Evolutionary conservation across 2,329 filamentous ascomycete genomes (phyloP).

Genomic region (Cryoendolithus antarcticus): DNA sequence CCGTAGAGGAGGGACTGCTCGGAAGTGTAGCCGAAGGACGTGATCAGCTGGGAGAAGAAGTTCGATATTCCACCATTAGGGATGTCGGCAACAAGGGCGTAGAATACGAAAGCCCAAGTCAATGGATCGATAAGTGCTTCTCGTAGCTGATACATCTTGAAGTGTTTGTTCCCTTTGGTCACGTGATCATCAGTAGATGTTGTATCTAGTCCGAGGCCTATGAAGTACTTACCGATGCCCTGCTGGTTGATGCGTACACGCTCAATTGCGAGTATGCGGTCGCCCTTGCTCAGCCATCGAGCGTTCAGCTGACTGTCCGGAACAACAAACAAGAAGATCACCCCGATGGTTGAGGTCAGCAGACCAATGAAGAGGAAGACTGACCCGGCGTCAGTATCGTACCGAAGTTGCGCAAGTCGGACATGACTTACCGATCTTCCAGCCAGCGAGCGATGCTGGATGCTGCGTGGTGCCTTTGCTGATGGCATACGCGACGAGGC

Average conservation of each 20-base stretch:
- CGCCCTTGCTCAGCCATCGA: slow-evolving; percentile 51
- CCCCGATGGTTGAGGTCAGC: slow-evolving; percentile 28
- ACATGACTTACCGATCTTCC: slow-evolving; percentile 30
- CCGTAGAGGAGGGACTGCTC: slow-evolving; percentile 54
- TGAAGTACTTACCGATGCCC: slow-evolving; percentile 42
- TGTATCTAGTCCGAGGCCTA: too few species aligned
- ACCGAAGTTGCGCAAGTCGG: too few species aligned
- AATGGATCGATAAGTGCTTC: slow-evolving; percentile 47
- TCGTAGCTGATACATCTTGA: slow-evolving; percentile 44
- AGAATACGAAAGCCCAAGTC: slow-evolving; percentile 49
- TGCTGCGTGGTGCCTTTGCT: slow-evolving; percentile 41
- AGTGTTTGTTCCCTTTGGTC: slow-evolving; percentile 25
- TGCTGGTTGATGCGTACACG: slow-evolving; percentile 63
- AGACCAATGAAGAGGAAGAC: slow-evolving; percentile 35
- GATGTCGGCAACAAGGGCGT: slow-evolving; percentile 44
- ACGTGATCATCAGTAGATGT: too few species aligned
- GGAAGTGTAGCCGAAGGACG: slow-evolving; percentile 51
- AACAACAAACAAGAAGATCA: slow-evolving; percentile 34
- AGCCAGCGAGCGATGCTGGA: slow-evolving; percentile 48
- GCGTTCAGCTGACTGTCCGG: slow-evolving; percentile 51
- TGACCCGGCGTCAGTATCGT: too few species aligned
- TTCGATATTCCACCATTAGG: slow-evolving; percentile 48
- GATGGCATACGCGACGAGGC: slow-evolving; percentile 51
- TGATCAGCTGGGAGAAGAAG: slow-evolving; percentile 51
- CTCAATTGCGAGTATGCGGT: slow-evolving; percentile 56